These are phyloP conservation scores for Seiridium unicorne DNA, from an alignment of 2,329 filamentous ascomycete species.

Conservation along the genomic window DNA sequence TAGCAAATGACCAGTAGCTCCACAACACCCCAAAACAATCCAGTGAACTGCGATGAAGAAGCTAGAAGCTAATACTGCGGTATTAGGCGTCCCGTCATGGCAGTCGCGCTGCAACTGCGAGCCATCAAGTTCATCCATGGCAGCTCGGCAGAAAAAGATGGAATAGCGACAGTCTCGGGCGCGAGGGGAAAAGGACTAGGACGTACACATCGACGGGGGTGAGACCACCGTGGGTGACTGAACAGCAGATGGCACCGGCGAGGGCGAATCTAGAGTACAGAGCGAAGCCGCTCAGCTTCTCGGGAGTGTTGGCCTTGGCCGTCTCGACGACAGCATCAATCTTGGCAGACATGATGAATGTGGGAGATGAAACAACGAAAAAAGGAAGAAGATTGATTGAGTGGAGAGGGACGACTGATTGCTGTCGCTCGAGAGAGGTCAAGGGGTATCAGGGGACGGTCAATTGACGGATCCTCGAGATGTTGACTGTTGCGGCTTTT, in stretches of 20 bases:
- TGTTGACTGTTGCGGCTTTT: slow-evolving; percentile 21
- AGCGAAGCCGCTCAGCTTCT: slow-evolving; percentile 21
- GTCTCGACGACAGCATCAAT: slow-evolving; percentile 18
- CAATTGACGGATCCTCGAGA: slow-evolving; percentile 10
- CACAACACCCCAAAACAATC: too few species aligned
- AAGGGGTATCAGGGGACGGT: slow-evolving; percentile 10
- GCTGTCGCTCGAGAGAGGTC: slow-evolving; percentile 11
- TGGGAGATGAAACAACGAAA: slow-evolving; percentile 9
- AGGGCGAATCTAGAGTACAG: slow-evolving; percentile 98
- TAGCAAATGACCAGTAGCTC: not conserved
- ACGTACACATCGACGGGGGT: slow-evolving; percentile 99
- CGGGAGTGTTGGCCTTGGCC: slow-evolving; percentile 23
- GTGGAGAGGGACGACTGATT: slow-evolving; percentile 20
- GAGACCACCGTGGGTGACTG: slow-evolving; percentile 92
- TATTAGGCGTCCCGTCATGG: too few species aligned
- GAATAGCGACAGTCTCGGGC: too few species aligned
- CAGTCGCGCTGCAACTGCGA: too few species aligned
- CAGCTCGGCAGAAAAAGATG: too few species aligned
- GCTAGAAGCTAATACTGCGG: too few species aligned
- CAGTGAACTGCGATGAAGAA: not conserved
- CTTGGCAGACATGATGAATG: slow-evolving; percentile 21
- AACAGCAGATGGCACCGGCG: slow-evolving; percentile 96
- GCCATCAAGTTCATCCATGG: too few species aligned
- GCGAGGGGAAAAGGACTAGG: not conserved
- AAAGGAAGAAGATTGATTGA: slow-evolving; percentile 13